Base-by-base conservation (phyloP, 2,329 filamentous ascomycete species). In the Neoscytalidium dimidiatum region DNA sequence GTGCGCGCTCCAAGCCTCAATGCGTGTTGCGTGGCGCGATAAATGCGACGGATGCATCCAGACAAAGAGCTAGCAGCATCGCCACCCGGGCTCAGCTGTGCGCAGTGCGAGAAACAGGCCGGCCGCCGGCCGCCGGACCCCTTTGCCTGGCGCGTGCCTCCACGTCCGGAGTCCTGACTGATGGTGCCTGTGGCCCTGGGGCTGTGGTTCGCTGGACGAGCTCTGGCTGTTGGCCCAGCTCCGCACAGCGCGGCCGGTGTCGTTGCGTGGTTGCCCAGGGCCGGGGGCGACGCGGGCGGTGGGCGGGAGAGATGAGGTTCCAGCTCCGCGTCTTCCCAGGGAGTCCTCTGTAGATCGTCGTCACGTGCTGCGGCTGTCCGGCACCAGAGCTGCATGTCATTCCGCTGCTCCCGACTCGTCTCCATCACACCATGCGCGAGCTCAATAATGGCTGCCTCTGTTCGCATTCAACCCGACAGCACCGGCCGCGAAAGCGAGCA, bases 361-460 rank as follows among this genome's bases (percentile, higher is more conserved):
- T 60, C 56, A 60, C 56, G 56, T 60, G 56, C 52, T 35, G 56
- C 41, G 56, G 56, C 56, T 60, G 38, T 33, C n/a, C 56, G 56
- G 56, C 56, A 48, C 44, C 21, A 23, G 26, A 28, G 56, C 26
- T 46, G 38, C 38, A 46, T n/a, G 41, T 60, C 33, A 48, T 46
- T 46, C 56, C 56, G 56, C 43, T 38, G 14, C 56, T 17, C 53
- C 53, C 53, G 53, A 14, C 52, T 57, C 52, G 51, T 31, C 13
- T 53, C 49, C 51, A 19, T n/a, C n/a, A n/a, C n/a, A n/a, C n/a
- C n/a, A n/a, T n/a, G n/a, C n/a, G n/a, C n/a, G n/a, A n/a, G n/a
- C n/a, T n/a, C n/a, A n/a, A n/a, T n/a, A n/a, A n/a, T n/a, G n/a
- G n/a, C 33, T 43, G 13, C 29, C 26, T 17, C 11, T 29, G 48